These are phyloP conservation scores for Labyrinthula sp. DNA, from an alignment of 352 stramenopile species.

Conservation along the genomic window DNA sequence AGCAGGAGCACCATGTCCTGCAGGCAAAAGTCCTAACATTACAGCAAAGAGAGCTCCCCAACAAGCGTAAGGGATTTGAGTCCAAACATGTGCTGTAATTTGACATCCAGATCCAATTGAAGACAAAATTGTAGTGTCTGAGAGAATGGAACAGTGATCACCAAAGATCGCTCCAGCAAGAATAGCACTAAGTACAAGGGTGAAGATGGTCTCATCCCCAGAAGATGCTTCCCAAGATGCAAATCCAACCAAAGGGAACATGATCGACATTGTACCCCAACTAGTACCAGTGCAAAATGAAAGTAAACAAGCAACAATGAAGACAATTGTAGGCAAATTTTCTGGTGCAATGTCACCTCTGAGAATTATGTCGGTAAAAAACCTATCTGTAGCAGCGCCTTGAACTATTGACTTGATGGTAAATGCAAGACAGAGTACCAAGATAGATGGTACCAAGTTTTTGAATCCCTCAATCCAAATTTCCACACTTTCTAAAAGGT, in stretches of 20 bases:
- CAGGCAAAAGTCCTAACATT: conserved; percentile 41
- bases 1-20: conserved; percentile 32
- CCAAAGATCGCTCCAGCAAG: conserved; percentile 39
- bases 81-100: conserved; percentile 37
- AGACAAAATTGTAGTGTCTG: conserved; percentile 42
- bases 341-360: conserved; percentile 18
- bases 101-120: conserved; percentile 36
- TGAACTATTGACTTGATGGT: conserved; percentile 38
- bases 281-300: conserved; percentile 37
- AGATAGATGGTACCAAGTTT: conserved; percentile 37
- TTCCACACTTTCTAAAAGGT: conserved; percentile 34
- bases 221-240: conserved; percentile 36
- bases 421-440: conserved; percentile 38
- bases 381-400: conserved; percentile 36
- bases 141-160: conserved; percentile 42
- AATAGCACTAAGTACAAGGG: conserved; percentile 35
- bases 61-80: conserved; percentile 40
- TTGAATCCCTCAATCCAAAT: conserved; percentile 38
- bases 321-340: conserved; percentile 38
- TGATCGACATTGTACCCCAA: conserved; percentile 44
- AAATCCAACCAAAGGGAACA: conserved; percentile 39
- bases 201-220: conserved; percentile 34
- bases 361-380: conserved; percentile 36
- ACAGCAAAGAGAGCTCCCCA: conserved; percentile 33
- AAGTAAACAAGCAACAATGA: conserved; percentile 40